Base-by-base conservation (phyloP, 1,284 basidiomycete species). In the Sanghuangporus sanghuang region DNA sequence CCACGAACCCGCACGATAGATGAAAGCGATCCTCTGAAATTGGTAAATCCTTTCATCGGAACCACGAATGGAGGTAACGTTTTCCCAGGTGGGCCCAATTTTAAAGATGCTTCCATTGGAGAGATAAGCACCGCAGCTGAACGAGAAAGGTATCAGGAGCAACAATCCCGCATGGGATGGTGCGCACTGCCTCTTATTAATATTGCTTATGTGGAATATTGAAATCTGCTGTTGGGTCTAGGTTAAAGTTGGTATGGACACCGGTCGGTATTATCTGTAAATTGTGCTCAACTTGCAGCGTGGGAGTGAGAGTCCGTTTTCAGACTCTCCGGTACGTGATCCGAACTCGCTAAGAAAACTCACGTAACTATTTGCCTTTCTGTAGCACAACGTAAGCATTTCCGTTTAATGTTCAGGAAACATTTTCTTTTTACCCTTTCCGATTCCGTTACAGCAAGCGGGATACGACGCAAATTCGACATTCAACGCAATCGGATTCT, bases 401-500 rank as follows among this genome's bases (percentile, higher is more conserved):
- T 52, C 16, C 21, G 16, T 16, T 35, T 21, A 16, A 9, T n/a
- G 5, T 4, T n/a, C 40, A 42, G n/a, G 5, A 2, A 42, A 12
- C 5, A 1, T 16, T 42, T 16, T 42, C 40, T 42, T 42, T n/a
- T 42, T n/a, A n/a, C 3, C 11, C n/a, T 42, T 42, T 42, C 40
- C 40, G n/a, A 11, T 42, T 42, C 40, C 7, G 16, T 39, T 38
- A 32, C 48, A 69, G 67, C 68, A 69, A 64, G 67, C 65, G n/a
- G 68, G 68, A 3, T 69, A 68, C 50, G 68, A 68, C 23, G 63
- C 59, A 27, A 64, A 66, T 58, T 58, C 65, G 7, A 65, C 63
- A 2, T 67, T 67, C 64, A 68, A 68, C n/a, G 67, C 63, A 9
- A 68, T 67, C 3, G 69, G 69, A 11, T 68, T 70, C 59, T 68